These are phyloP conservation scores for Poronia punctata DNA, from an alignment of 495 filamentous ascomycete genomes.

Conservation along the genomic window DNA sequence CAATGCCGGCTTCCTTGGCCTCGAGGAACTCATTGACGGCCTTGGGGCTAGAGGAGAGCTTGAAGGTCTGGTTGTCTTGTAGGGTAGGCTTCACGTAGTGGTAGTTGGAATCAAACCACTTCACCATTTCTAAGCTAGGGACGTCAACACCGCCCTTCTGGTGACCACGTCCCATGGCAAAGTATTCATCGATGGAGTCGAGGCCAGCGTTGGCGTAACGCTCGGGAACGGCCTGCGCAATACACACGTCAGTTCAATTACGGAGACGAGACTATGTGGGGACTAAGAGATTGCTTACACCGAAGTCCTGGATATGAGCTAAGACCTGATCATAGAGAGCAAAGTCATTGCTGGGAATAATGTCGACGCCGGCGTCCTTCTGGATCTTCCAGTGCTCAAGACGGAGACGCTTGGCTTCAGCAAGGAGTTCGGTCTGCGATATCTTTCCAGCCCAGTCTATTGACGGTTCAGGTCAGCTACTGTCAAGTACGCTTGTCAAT, in stretches of 20 bases:
- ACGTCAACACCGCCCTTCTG: slow-evolving; percentile 92
- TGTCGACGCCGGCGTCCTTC: slow-evolving; percentile 91
- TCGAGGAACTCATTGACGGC: slow-evolving; percentile 89
- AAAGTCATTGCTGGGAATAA: slow-evolving; percentile 99
- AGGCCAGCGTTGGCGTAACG: slow-evolving; percentile 83
- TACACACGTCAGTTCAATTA: slow-evolving; percentile 9
- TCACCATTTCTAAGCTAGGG: slow-evolving; percentile 95
- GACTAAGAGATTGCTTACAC: slow-evolving; percentile 43
- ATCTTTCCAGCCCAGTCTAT: slow-evolving; percentile 90
- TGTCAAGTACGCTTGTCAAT: not conserved
- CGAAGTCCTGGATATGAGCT: slow-evolving; percentile 97
- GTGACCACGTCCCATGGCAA: slow-evolving; percentile 97
- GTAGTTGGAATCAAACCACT: slow-evolving; percentile 99
- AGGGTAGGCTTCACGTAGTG: slow-evolving; percentile 99
- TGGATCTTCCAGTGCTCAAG: slow-evolving; percentile 98
- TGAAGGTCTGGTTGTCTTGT: slow-evolving; percentile 92
- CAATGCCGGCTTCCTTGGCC: slow-evolving; percentile 92
- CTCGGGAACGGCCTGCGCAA: slow-evolving; percentile 69
- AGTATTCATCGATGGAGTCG: slow-evolving; percentile 88
- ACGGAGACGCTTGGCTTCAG: slow-evolving; percentile 93
- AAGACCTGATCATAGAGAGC: slow-evolving; percentile 98
- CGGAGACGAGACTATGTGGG: not conserved
- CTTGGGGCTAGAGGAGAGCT: slow-evolving; percentile 80
- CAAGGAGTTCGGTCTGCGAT: slow-evolving; percentile 76
- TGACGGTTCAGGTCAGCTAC: slow-evolving; percentile 11